These are phyloP conservation scores for Entomortierella lignicola DNA, from an alignment of 192 early-diverging fungal species.

Conservation along the genomic window DNA sequence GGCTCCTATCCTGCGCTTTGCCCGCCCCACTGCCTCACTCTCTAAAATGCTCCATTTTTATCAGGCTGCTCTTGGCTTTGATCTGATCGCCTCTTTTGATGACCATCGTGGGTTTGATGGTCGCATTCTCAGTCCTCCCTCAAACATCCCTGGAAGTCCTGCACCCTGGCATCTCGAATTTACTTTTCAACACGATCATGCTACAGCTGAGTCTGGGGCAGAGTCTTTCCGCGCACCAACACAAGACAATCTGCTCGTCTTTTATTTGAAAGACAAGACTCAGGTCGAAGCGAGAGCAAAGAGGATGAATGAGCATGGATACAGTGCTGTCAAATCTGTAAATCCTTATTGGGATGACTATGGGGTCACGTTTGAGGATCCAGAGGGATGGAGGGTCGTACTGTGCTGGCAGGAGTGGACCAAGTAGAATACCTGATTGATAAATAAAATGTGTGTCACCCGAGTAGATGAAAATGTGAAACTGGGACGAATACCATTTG, in stretches of 20 bases:
- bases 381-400: slow-evolving; percentile 24
- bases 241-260: slow-evolving; percentile 17
- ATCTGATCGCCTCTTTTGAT: slow-evolving; percentile 16
- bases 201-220: background rate
- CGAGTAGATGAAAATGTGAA: too few species aligned
- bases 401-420: background rate
- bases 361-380: slow-evolving; percentile 31
- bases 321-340: slow-evolving; percentile 8
- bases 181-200: slow-evolving; percentile 14
- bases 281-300: slow-evolving; percentile 15
- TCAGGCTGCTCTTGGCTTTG: slow-evolving; percentile 1
- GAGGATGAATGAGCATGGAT: slow-evolving; percentile 23
- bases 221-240: slow-evolving; percentile 17
- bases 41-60: slow-evolving; percentile 21
- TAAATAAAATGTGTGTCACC: too few species aligned
- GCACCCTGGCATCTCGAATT: slow-evolving; percentile 32
- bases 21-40: slow-evolving; percentile 15
- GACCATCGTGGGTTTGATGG: slow-evolving; percentile 35
- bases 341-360: slow-evolving; percentile 34
- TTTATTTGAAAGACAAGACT: slow-evolving; percentile 14
- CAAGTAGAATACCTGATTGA: too few species aligned
- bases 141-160: background rate
- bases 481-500: too few species aligned
- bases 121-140: slow-evolving; percentile 11
- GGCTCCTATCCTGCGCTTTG: slow-evolving; percentile 19